Conservation (phyloP, 2,329 filamentous ascomycete genomes). For the Cercospora citrullina region DNA sequence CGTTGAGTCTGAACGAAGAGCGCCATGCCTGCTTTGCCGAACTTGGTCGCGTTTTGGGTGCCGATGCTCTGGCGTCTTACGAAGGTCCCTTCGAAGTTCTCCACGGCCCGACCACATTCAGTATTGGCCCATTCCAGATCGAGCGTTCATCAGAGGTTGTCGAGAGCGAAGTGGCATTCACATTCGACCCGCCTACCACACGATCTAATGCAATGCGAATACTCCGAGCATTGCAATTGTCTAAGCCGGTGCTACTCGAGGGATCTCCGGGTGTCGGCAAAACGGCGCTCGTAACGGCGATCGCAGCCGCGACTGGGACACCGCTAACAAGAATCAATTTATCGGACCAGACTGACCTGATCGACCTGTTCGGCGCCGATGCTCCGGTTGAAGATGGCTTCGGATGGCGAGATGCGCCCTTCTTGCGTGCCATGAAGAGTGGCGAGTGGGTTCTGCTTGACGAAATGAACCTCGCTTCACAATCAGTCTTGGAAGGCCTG, state of each 20-base stretch:
- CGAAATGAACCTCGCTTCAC: constrained; percentile 98
- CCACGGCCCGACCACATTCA: constrained; percentile 56
- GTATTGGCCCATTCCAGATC: constrained; percentile 74
- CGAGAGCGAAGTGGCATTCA: constrained; percentile 60
- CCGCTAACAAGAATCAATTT: constrained; percentile 92
- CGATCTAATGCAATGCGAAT: constrained; percentile 87
- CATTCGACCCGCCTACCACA: constrained; percentile 87
- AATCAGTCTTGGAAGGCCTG: constrained; percentile 91
- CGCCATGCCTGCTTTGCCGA: constrained; percentile 71
- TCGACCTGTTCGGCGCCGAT: constrained; percentile 96
- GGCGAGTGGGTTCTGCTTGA: constrained; percentile 96
- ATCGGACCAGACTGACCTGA: constrained; percentile 95
- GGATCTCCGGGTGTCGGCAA: constrained; percentile 98
- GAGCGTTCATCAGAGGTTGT: constrained; percentile 31
- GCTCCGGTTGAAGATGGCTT: constrained; percentile 96
- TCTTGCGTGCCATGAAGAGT: constrained; percentile 92
- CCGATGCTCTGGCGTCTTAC: constrained; percentile 67
- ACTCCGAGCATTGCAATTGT: constrained; percentile 80
- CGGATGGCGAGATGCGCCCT: constrained; percentile 92
- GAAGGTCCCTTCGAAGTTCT: constrained; percentile 60
- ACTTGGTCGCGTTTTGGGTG: constrained; percentile 65
- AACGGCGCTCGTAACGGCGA: constrained; percentile 84
- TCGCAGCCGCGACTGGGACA: constrained; percentile 76
- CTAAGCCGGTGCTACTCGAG: constrained; percentile 90
- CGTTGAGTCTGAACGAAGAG: constrained; percentile 69